Conservation (phyloP, 495 filamentous ascomycete species). For the Xylaria venustula region DNA sequence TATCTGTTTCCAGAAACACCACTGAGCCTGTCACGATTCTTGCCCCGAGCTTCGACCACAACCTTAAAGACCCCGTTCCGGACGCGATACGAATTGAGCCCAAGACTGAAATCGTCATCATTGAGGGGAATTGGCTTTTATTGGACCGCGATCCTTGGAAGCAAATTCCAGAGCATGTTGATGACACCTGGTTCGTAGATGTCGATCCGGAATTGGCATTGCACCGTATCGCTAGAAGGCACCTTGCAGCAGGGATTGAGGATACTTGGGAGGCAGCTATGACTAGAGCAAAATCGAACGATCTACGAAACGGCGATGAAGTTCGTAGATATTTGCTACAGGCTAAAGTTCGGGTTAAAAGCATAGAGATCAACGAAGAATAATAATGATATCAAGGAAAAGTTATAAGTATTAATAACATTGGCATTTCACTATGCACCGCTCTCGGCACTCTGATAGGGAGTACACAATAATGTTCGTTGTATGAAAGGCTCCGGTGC, state of each 20-base stretch:
- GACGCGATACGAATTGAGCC: conserved; percentile 34
- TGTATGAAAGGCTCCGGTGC: too few relatives aligned
- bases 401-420: too few relatives aligned
- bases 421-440: too few relatives aligned
- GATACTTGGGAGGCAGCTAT: conserved; percentile 39
- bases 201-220: conserved; percentile 33
- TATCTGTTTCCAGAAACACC: conserved; percentile 7
- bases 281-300: conserved; percentile 40
- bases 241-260: conserved; percentile 42
- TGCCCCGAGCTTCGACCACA: conserved; percentile 42
- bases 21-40: conserved; percentile 14
- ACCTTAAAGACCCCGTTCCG: conserved; percentile 41
- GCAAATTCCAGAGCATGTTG: conserved; percentile 14
- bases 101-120: conserved; percentile 32
- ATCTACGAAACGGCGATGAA: conserved; percentile 35
- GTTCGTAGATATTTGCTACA: background rate
- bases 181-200: conserved; percentile 37
- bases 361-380: background rate
- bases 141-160: conserved; percentile 23
- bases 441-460: too few relatives aligned
- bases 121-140: conserved; percentile 39
- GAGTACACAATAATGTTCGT: too few relatives aligned
- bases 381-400: background rate
- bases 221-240: conserved; percentile 36
- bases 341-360: background rate